Percentiles rank a stretch among this genome's conserved stretches.
Evolutionary conservation across 306 rosid species (phyloP).

Genomic region (Argentina anserina): DNA sequence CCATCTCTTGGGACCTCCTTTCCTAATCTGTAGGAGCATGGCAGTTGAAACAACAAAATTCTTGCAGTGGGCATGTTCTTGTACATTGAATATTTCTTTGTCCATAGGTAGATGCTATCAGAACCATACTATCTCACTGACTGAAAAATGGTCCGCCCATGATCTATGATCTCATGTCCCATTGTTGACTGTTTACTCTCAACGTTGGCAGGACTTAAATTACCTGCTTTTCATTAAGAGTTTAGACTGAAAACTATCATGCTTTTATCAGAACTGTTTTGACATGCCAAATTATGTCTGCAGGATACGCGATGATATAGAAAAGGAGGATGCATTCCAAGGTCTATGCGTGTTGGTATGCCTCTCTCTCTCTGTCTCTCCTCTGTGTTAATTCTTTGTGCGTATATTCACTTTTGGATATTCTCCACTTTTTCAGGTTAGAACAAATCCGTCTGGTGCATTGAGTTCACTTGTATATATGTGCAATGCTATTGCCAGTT

Average conservation of each 20-base stretch:
- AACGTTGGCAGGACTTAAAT: neutral
- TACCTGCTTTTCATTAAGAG: constrained; percentile 14
- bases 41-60: neutral
- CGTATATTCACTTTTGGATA: constrained; percentile 1
- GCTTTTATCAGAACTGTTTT: constrained; percentile 14
- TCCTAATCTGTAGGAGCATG: neutral
- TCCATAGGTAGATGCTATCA: too few relatives aligned
- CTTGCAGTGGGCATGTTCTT: neutral
- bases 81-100: neutral
- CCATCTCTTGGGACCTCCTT: neutral
- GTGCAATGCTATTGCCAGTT: constrained; percentile 98
- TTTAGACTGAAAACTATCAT: neutral
- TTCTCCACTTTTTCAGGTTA: constrained; percentile 58
- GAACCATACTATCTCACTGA: neutral
- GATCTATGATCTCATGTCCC: neutral
- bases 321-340: constrained; percentile 96
- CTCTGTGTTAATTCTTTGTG: neutral
- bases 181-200: neutral
- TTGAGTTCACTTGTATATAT: constrained; percentile 65
- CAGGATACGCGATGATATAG: constrained; percentile 96
- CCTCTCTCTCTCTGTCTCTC: constrained; percentile 10
- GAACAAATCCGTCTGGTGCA: constrained; percentile 92
- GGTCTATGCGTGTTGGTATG: constrained; percentile 97
- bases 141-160: neutral
- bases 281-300: constrained; percentile 27